Evolutionary conservation across 192 early-diverging fungal genomes (phyloP), one percentile per base, ranked within the genome.

Genomic region (Linnemannia elongata): DNA sequence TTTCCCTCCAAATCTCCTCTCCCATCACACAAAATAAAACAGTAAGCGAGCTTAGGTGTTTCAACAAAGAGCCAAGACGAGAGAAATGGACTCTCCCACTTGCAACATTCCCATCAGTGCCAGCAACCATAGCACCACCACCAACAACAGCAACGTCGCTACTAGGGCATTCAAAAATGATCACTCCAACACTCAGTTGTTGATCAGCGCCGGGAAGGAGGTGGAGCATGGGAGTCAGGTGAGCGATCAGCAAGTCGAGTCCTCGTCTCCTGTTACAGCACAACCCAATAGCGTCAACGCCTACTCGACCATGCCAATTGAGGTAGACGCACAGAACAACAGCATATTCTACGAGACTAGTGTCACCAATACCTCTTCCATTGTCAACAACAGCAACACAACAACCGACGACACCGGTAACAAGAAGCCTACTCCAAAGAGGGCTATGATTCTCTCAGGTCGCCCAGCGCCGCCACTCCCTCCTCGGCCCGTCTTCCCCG

Each of bases 401-500:
- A n/a, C n/a, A 35, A n/a, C 55, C 8, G 38, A 39, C 20, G 7
- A 20, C 6, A 38, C 5, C 57, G n/a, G n/a, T 55, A 47, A 63
- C n/a, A 74, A 73, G 49, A 85, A 79, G 22, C 44, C 78, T 3
- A 39, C n/a, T 4, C 69, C 75, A 42, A 81, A 69, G 57, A 75
- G 84, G 10, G 52, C 33, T 24, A 87, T 87, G 75, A n/a, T 73
- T 12, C 54, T 87, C 15, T 73, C 49, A 44, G 84, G 84, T 44
- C 75, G 80, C 20, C 84, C 84, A 6, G 4, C 75, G 15, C 84
- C 84, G 27, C 12, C 47, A 0, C 66, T 87, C 0, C 84, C 84
- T 1, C 84, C 84, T 2, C 69, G 71, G 41, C 84, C 84, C 20
- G 60, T 87, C 4, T 81, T 87, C 36, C 84, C 84, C 2, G 0